Evolutionary conservation across 495 filamentous ascomycete species (phyloP).

Genomic region (Immersiella caudata): DNA sequence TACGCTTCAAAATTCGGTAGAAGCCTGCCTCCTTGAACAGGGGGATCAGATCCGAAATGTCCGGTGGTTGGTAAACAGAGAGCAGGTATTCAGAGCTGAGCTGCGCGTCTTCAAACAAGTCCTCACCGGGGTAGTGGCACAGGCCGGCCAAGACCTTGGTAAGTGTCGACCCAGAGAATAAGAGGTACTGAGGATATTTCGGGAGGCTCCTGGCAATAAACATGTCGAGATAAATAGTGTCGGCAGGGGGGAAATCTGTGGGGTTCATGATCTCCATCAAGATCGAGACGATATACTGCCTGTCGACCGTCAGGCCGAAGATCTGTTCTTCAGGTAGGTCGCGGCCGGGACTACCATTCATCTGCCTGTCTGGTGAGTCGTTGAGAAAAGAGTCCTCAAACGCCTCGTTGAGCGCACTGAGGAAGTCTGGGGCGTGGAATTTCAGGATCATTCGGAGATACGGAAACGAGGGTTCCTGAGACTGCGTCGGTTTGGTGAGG

Average conservation of each 20-base stretch:
- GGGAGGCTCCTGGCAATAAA: constrained; percentile 94
- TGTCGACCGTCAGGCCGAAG: constrained; percentile 74
- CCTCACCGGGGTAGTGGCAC: constrained; percentile 78
- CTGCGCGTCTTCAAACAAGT: constrained; percentile 91
- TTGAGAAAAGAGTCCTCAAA: constrained; percentile 96
- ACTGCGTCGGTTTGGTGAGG: constrained; percentile 52
- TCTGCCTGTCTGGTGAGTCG: constrained; percentile 61
- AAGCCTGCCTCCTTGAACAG: constrained; percentile 81
- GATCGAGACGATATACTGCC: constrained; percentile 88
- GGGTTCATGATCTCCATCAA: constrained; percentile 84
- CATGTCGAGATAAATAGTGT: constrained; percentile 96
- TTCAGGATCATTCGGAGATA: constrained; percentile 82
- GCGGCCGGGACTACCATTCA: constrained; percentile 52
- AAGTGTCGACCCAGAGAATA: constrained; percentile 82
- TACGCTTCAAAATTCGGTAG: constrained; percentile 89
- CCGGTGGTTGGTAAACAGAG: constrained; percentile 88
- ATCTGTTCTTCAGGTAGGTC: constrained; percentile 63
- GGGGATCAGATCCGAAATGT: constrained; percentile 73
- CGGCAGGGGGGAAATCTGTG: constrained; percentile 69
- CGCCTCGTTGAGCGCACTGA: constrained; percentile 95
- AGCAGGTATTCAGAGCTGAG: constrained; percentile 93
- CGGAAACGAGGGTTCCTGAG: constrained; percentile 69
- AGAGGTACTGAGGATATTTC: constrained; percentile 94
- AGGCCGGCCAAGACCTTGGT: constrained; percentile 79
- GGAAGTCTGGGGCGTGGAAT: constrained; percentile 86